phyloP scores from a whole-genome alignment of 495 filamentous ascomycete genomes.

The Penicillium cinerascens region DNA sequence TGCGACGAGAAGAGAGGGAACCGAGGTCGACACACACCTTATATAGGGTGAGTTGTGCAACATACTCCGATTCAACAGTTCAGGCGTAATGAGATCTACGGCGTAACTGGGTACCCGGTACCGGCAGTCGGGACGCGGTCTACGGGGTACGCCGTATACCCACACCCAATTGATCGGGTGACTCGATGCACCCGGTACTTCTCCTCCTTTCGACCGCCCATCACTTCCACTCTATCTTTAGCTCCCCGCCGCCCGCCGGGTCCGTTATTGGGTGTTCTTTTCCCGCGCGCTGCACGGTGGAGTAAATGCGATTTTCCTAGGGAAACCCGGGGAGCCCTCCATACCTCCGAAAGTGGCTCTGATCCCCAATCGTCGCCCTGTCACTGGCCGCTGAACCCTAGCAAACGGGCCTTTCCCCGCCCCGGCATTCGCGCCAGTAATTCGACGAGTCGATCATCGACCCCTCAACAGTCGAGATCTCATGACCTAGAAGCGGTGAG shows the following conservation, averaged over 20 bases:
- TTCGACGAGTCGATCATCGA: not conserved
- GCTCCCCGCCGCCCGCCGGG: not conserved
- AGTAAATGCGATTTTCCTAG: conserved; percentile 7
- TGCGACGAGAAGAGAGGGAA: not conserved
- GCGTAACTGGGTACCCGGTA: not conserved
- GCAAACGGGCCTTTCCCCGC: not conserved
- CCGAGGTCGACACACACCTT: not conserved
- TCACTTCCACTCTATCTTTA: not conserved
- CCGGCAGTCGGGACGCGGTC: not conserved
- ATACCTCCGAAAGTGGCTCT: not conserved
- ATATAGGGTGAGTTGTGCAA: not conserved
- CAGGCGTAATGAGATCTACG: not conserved
- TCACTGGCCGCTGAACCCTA: not conserved
- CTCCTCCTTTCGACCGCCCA: conserved; percentile 1
- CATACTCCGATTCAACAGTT: not conserved
- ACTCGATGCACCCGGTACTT: conserved; percentile 16
- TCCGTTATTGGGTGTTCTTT: conserved; percentile 8
- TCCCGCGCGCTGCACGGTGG: conserved; percentile 8
- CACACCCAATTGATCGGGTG: not conserved
- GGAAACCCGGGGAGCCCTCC: not conserved
- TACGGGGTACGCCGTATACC: not conserved
- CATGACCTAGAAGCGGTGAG: not conserved
- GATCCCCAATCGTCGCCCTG: not conserved
- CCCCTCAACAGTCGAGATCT: not conserved
- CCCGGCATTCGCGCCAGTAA: not conserved